Percentiles rank a stretch among this genome's conserved stretches.
phyloP scores from a whole-genome alignment of 306 rosid species.

The Vigna trinervia region DNA sequence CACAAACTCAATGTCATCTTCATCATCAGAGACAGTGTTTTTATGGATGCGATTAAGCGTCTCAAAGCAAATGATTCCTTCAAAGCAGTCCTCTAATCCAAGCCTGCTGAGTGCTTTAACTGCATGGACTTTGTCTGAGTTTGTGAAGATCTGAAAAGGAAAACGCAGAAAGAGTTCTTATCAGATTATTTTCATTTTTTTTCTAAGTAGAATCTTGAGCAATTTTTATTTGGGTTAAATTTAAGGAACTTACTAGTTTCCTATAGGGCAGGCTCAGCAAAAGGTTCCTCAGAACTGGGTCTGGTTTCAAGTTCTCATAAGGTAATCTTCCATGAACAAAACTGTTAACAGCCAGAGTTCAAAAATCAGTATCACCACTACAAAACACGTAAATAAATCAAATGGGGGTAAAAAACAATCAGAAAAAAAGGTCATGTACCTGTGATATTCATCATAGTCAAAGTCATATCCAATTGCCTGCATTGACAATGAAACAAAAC shows the following conservation, averaged over 20 bases:
- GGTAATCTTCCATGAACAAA: conserved; percentile 96
- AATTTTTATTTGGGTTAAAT: background rate
- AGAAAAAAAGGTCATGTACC: conserved; percentile 45
- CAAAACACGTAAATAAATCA: background rate
- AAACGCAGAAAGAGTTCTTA: background rate
- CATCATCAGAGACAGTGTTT: conserved; percentile 66
- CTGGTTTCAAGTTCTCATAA: conserved; percentile 85
- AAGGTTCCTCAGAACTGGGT: conserved; percentile 80
- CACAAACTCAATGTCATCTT: conserved; percentile 69
- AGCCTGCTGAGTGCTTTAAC: conserved; percentile 76
- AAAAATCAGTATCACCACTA: conserved; percentile 25
- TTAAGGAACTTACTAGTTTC: conserved; percentile 67
- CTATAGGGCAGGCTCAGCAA: conserved; percentile 76
- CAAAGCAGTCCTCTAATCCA: conserved; percentile 92
- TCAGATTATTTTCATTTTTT: conserved; percentile 3
- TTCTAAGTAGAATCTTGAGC: background rate
- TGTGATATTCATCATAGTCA: conserved; percentile 91
- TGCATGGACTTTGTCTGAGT: conserved; percentile 86
- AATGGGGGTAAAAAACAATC: background rate
- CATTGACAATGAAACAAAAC: conserved; percentile 39
- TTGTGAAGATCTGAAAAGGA: conserved; percentile 79
- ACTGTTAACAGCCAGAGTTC: conserved; percentile 37
- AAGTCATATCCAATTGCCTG: conserved; percentile 96
- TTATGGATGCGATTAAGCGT: conserved; percentile 81
- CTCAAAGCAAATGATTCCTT: conserved; percentile 94